Evolutionary conservation across 352 stramenopile species (phyloP), one percentile per base, ranked within the genome.

Genomic region (Phytophthora meadii): DNA sequence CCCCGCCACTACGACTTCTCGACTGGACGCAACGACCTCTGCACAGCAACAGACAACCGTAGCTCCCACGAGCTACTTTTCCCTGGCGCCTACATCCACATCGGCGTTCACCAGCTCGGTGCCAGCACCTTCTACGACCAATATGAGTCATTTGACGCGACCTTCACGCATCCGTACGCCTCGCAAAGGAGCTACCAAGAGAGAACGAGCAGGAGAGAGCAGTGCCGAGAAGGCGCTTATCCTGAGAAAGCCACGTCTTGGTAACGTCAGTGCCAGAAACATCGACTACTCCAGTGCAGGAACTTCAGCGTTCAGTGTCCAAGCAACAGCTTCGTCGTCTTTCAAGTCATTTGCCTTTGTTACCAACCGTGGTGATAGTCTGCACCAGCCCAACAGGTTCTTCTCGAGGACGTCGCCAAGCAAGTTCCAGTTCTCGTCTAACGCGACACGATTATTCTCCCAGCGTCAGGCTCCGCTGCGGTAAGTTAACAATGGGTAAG

Each of bases 141-240:
- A 45, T 42, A 54, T 82, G 47, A 88, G 68, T 40, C 79, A 87
- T 19, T 50, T 89, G 41, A 56, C 72, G 34, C 79, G 78, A 40
- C 76, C 81, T 0, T 68, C 61, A 19, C 75, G 68, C 34, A 70
- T 92, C 19, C 60, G 60, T 7, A 90, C 84, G 22, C 84, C 82
- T 15, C 80, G 76, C n/a, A 89, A 89, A 47, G 56, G 76, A 25
- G 72, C 77, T 0, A 53, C 89, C 52, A 93, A 93, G 66, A 74
- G 84, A 40, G 47, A 47, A 55, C 79, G 84, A 25, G 46, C 61
- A 30, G 68, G 68, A 47, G 82, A 89, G 19, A 72, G 73, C 55
- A 89, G 76, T 28, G 79, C 71, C 0, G 84, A 88, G 66, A 88
- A 87, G 46, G 64, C 41, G n/a, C 60, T 75, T 14, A 63, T 71